These are phyloP conservation scores for Penicillium concentricum DNA, from an alignment of 2,329 filamentous ascomycete species.

Conservation along the genomic window DNA sequence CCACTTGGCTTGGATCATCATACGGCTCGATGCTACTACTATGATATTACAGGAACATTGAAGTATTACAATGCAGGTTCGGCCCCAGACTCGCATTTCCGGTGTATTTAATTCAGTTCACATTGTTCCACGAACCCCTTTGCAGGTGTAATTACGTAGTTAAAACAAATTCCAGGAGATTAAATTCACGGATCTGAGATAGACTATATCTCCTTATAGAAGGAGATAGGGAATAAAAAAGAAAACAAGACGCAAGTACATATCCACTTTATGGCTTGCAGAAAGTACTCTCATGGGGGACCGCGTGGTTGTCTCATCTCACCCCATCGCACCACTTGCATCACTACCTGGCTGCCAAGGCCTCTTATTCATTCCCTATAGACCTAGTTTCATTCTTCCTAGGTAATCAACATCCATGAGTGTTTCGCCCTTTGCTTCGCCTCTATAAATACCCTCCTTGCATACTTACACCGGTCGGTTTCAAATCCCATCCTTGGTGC, in stretches of 20 bases:
- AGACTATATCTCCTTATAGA: neutral
- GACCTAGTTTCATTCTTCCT: neutral
- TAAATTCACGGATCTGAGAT: neutral
- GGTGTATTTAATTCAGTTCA: no score
- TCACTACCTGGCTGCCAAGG: neutral
- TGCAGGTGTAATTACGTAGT: neutral
- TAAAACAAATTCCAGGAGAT: neutral
- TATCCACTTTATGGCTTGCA: neutral
- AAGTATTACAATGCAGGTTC: neutral
- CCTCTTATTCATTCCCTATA: neutral
- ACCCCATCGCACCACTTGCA: neutral
- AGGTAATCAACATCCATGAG: neutral
- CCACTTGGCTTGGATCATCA: neutral
- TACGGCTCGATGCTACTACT: neutral
- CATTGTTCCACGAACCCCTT: neutral
- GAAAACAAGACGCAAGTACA: neutral
- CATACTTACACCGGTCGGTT: conserved; percentile 6
- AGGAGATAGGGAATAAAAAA: neutral
- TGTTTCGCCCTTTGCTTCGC: neutral
- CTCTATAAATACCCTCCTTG: neutral
- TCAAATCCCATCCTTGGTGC: neutral
- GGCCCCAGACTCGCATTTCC: neutral
- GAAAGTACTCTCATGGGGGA: neutral
- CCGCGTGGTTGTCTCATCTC: neutral
- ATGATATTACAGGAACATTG: neutral